Evolutionary conservation across 345 rosid species (phyloP).

Genomic region (Orychophragmus violaceus): DNA sequence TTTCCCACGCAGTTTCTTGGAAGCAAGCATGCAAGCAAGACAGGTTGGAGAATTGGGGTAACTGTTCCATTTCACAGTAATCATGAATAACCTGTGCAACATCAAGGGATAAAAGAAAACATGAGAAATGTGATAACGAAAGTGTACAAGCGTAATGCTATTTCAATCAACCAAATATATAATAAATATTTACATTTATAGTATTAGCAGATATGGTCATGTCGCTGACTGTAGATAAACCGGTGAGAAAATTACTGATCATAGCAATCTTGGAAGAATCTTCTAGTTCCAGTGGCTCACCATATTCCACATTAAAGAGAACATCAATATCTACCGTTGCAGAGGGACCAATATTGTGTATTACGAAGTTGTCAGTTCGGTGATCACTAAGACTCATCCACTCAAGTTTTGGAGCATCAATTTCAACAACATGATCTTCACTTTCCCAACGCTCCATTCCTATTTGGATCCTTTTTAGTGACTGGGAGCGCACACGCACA

Average conservation of each 20-base stretch:
- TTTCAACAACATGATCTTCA: neutral
- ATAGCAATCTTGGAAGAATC: slow-evolving; percentile 12
- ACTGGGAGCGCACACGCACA: too few species aligned
- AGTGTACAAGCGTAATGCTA: neutral
- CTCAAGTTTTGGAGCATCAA: slow-evolving; percentile 25
- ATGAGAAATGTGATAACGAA: neutral
- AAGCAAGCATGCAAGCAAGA: slow-evolving; percentile 9
- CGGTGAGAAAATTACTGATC: slow-evolving; percentile 6
- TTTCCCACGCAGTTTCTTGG: neutral
- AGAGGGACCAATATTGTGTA: slow-evolving; percentile 5
- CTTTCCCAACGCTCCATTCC: neutral
- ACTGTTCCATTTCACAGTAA: slow-evolving; percentile 4
- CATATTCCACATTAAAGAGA: neutral
- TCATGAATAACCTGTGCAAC: slow-evolving; percentile 11
- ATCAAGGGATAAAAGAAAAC: neutral
- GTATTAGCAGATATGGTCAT: slow-evolving; percentile 9
- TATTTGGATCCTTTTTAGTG: neutral
- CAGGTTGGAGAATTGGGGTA: slow-evolving; percentile 19
- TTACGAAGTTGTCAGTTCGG: slow-evolving; percentile 11
- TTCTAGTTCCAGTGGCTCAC: neutral
- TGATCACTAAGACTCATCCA: slow-evolving; percentile 14
- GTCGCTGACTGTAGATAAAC: slow-evolving; percentile 1
- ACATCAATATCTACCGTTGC: slow-evolving; percentile 16
- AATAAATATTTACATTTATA: neutral
- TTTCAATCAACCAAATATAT: neutral